A percentile compares a stretch with the other conserved stretches of the same genome.
phyloP scores from a whole-genome alignment of 371 early-diverging fungal species.

The Rhizopus sp. region DNA sequence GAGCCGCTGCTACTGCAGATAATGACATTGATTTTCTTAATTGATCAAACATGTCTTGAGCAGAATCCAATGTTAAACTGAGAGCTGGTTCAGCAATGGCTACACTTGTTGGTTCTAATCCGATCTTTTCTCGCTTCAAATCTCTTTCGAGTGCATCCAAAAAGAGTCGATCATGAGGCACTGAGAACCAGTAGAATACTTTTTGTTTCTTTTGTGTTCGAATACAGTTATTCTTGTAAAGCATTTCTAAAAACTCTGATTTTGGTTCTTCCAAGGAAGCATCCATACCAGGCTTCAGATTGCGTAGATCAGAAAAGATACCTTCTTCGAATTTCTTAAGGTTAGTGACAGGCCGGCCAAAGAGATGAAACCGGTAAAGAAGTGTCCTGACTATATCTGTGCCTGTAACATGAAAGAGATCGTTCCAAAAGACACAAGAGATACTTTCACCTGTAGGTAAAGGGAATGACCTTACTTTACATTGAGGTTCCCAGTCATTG shows the following conservation, averaged over 20 bases:
- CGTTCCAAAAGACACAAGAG: slow-evolving; percentile 92
- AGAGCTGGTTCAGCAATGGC: slow-evolving; percentile 64
- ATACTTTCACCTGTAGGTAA: slow-evolving; percentile 86
- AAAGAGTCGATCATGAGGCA: slow-evolving; percentile 96
- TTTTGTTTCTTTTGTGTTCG: slow-evolving; percentile 99
- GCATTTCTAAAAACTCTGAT: slow-evolving; percentile 95
- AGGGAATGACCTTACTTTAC: slow-evolving; percentile 64
- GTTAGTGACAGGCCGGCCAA: slow-evolving; percentile 88
- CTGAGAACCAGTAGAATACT: slow-evolving; percentile 99
- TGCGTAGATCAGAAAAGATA: slow-evolving; percentile 96
- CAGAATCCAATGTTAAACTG: slow-evolving; percentile 57
- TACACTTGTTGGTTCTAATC: slow-evolving; percentile 76
- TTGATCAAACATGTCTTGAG: slow-evolving; percentile 63
- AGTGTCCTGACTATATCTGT: slow-evolving; percentile 98
- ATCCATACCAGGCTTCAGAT: slow-evolving; percentile 97
- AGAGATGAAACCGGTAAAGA: slow-evolving; percentile 90
- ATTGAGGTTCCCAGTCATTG: slow-evolving; percentile 51
- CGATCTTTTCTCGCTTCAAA: slow-evolving; percentile 90
- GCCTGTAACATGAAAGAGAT: slow-evolving; percentile 93
- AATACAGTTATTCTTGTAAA: slow-evolving; percentile 98
- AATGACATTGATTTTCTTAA: slow-evolving; percentile 46
- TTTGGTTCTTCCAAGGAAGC: slow-evolving; percentile 97
- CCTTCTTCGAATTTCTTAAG: slow-evolving; percentile 99
- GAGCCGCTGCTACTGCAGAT: slow-evolving; percentile 37
- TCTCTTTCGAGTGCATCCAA: slow-evolving; percentile 99